phyloP scores from a whole-genome alignment of 495 filamentous ascomycete genomes.

The Pyronema omphalodes region DNA sequence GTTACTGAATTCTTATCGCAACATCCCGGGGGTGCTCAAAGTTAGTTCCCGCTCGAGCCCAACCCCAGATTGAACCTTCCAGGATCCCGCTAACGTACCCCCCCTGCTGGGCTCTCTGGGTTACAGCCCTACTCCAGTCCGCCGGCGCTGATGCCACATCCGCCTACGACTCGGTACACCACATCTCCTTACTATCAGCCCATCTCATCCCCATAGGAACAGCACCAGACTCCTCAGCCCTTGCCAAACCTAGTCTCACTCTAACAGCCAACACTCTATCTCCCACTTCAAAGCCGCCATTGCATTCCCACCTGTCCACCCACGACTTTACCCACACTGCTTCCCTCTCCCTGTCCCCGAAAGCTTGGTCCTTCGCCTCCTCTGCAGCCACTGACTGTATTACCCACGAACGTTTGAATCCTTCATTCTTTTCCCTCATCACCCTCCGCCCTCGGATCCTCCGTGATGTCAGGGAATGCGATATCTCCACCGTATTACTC shows the following conservation, averaged over 20 bases:
- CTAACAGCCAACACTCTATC: neutral
- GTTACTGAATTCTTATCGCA: constrained; percentile 44
- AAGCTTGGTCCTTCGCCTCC: constrained; percentile 71
- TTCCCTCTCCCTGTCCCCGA: constrained; percentile 39
- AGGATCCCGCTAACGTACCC: too few species aligned
- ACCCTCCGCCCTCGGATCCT: constrained; percentile 57
- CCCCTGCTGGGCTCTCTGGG: too few species aligned
- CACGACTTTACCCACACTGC: constrained; percentile 59
- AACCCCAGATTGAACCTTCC: too few species aligned
- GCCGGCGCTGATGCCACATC: constrained; percentile 55
- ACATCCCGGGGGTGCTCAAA: constrained; percentile 40
- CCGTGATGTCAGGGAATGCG: constrained; percentile 41
- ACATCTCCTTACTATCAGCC: constrained; percentile 44
- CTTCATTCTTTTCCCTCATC: constrained; percentile 41
- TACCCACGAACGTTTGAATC: constrained; percentile 36
- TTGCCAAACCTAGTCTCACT: neutral
- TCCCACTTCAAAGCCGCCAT: constrained; percentile 35
- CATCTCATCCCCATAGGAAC: constrained; percentile 10
- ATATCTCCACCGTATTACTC: constrained; percentile 42
- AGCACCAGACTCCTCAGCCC: neutral
- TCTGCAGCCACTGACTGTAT: constrained; percentile 62
- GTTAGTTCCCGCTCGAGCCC: constrained; percentile 5
- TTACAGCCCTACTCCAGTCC: constrained; percentile 44
- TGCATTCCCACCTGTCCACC: constrained; percentile 49
- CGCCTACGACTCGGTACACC: constrained; percentile 50